Base-by-base conservation (phyloP, 2,329 filamentous ascomycete species). In the Fusarium incarnatum region DNA sequence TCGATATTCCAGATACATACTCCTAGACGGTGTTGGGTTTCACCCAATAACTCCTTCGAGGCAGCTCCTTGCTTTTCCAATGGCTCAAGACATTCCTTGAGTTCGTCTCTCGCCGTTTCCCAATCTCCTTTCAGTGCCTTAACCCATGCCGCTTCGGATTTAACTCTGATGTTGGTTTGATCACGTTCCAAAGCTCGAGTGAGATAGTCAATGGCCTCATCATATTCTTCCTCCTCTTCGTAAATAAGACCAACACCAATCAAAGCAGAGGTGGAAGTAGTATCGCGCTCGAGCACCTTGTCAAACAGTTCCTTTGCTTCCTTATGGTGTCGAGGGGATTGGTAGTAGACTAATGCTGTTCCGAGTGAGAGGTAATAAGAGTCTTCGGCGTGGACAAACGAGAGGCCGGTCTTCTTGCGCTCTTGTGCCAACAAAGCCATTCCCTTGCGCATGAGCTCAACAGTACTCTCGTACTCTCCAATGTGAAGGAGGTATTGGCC, bases 221-320 rank as follows among this genome's bases (percentile, higher is more conserved):
- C 85, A 74, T 93, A 98, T 68, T 98, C 92, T 75, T 97, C 92
- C 70, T 97, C 94, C 74, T 98, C 96, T 79, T 98, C 94, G 48
- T 94, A 91, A 42, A 99, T 95, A 25, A 98, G 81, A 2, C 96
- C 97, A 34, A 98, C 89, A 1, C 96, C 96, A 47, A 98, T 92
- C 66, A 99, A 83, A 4, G 94, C 94, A 30, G 89, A 83, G 1
- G 94, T 97, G 1, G 92, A 94, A 5, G 88, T 88, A 3, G 90
- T 86, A 60, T 97, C 94, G 27, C 92, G 88, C 49, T 88, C 84
- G 1, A 99, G 85, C 8, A 98, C 92, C 30, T 87, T 87, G 72
- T 97, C 90, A 72, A 99, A 98, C 0, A 98, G 85, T n/a, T 81
- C 80, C 77, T 93, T 95, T 4, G 96, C 94, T 81, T 98, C 95